Conservation (phyloP, 306 rosid species). For the Vigna mungo region DNA sequence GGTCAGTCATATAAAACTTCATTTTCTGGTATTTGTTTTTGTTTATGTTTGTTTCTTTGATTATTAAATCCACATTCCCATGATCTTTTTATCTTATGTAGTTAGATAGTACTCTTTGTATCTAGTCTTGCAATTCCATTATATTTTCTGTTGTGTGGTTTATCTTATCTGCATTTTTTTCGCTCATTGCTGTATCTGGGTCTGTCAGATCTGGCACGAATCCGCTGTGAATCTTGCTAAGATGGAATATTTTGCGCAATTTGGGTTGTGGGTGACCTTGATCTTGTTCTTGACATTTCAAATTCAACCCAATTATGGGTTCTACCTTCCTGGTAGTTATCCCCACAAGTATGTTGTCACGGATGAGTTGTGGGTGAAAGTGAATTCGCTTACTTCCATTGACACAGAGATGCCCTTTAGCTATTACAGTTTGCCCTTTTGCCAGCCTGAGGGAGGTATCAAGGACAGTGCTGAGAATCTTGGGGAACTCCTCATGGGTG, state of each 20-base stretch:
- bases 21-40: background rate
- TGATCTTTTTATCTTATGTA: background rate
- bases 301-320: constrained; percentile 58
- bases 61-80: background rate
- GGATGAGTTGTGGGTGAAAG: constrained; percentile 61
- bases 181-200: constrained; percentile 44
- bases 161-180: constrained; percentile 7
- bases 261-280: constrained; percentile 57
- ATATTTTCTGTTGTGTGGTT: background rate
- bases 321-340: constrained; percentile 78
- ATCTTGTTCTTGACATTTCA: constrained; percentile 49
- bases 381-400: constrained; percentile 79
- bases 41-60: background rate
- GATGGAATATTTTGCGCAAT: constrained; percentile 56
- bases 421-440: constrained; percentile 80
- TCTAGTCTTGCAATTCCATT: background rate
- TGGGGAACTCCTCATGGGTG: constrained; percentile 84
- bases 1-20: background rate
- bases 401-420: constrained; percentile 80
- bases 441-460: constrained; percentile 64
- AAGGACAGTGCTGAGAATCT: constrained; percentile 83
- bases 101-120: background rate
- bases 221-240: constrained; percentile 32
- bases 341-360: constrained; percentile 62
- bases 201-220: constrained; percentile 66